Base-by-base conservation (phyloP, 1,139 yeast species). In the Saccharomyces pastorianus region DNA sequence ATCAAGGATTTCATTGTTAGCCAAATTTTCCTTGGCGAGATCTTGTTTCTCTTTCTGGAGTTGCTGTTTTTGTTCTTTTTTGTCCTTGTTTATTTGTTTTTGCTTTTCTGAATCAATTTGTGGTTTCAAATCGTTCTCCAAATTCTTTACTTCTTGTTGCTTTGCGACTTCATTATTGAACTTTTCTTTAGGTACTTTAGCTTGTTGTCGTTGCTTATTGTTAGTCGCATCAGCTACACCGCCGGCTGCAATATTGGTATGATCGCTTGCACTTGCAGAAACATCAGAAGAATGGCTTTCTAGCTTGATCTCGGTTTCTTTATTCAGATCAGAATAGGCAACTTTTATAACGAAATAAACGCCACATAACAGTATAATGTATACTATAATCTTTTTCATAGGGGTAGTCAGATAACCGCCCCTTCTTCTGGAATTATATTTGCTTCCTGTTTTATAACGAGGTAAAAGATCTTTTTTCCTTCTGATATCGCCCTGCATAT, bases 331-430 rank as follows among this genome's bases (percentile, higher is more conserved):
- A 6, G 57, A 48, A 47, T 56, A 57, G n/a, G 53, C 63, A 9
- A 57, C 57, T 50, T 67, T 65, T 25, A 76, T 62, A 47, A 72
- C 53, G 4, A 65, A 55, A 8, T 71, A 72, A 26, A 74, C 58
- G n/a, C 64, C 44, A 13, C 58, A 31, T 46, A 76, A 62, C 26
- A 73, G 61, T 9, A 68, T n/a, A 6, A 71, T 48, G 57, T 76
- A 76, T 1, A 67, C 68, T 0, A 75, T 14, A 27, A 74, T 54
- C 58, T 74, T 76, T 61, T 76, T 75, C 73, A 73, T 72, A 27
- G 79, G 78, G 3, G 79, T 75, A 1, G 79, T 75, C 58, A 76
- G 66, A 50, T 59, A 63, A 28, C 62, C 58, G 27, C 59, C 56
- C 13, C 26, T 31, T 14, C 34, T 48, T n/a, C 23, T 32, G 2